Percentiles rank a stretch among this genome's conserved stretches.
Conservation (phyloP, 1,284 basidiomycete species). For the Thelephora terrestris region DNA sequence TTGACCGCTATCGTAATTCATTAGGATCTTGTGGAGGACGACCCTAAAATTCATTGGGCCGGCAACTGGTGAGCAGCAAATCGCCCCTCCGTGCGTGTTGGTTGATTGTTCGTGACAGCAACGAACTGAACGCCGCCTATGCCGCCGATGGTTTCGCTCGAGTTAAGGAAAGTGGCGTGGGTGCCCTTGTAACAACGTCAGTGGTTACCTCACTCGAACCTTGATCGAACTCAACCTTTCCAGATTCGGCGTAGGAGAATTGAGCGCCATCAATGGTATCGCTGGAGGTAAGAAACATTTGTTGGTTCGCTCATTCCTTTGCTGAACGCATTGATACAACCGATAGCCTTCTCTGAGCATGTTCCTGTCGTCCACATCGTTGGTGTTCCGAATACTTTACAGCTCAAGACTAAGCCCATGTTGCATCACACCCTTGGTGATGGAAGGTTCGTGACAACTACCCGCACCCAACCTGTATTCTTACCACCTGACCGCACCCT, state of each 20-base stretch:
- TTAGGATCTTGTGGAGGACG: constrained; percentile 80
- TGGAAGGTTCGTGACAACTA: constrained; percentile 37
- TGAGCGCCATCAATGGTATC: constrained; percentile 76
- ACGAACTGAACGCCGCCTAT: constrained; percentile 83
- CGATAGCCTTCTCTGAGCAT: constrained; percentile 72
- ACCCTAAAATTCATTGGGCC: constrained; percentile 75
- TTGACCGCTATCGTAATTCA: not conserved
- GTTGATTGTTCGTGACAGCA: constrained; percentile 32
- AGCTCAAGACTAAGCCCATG: constrained; percentile 61
- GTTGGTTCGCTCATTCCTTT: not conserved
- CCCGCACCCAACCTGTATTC: not conserved
- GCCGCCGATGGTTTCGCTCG: constrained; percentile 94
- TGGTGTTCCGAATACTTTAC: constrained; percentile 71
- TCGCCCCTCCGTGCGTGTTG: not conserved
- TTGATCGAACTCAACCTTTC: constrained; percentile 11
- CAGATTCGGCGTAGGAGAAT: constrained; percentile 88
- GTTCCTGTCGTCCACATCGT: constrained; percentile 90
- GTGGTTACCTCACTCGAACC: constrained; percentile 8
- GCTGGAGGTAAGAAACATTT: constrained; percentile 42
- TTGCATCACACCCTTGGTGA: constrained; percentile 87
- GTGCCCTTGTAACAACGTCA: constrained; percentile 71
- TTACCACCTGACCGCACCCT: not conserved
- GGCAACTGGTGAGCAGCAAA: constrained; percentile 62
- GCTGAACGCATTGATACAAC: constrained; percentile 3
- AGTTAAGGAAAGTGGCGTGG: constrained; percentile 64